Base-by-base conservation (phyloP, 768 basidiomycete genomes). In the Nevesoporus exiguus region DNA sequence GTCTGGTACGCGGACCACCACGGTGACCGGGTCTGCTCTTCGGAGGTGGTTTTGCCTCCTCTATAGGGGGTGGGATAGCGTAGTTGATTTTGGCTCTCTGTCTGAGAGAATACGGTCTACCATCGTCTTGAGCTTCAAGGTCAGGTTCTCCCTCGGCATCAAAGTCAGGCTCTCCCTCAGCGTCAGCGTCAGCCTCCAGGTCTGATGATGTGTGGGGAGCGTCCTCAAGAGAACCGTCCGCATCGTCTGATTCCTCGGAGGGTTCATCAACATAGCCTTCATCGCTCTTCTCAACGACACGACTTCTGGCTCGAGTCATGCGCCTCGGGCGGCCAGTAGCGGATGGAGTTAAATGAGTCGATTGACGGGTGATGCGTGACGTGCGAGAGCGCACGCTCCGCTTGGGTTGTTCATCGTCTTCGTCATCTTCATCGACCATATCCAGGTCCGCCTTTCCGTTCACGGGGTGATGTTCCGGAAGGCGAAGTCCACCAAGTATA, bases 51-150 rank as follows among this genome's bases (percentile, higher is more conserved):
- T 59, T 71, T 67, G 88, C 72, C 33, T 91, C 88, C 47, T 93
- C 90, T 15, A 93, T 73, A 1, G 90, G 86, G 0, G 90, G 90
- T 1, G 87, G 88, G 21, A 91, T 87, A 13, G 85, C 85, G 52
- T 93, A 93, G 64, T 92, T 90, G 61, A 93, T 83, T 48, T 60
- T 80, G 42, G 63, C 65, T 47, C 90, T 75, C 62, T 84, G 81
- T 19, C 90, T 76, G 34, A 93, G 74, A 0, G 82, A 64, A 61
- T 93, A 93, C 19, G 66, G 65, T 62, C 52, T 55, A 27, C 66
- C 64, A 25, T 75, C 76, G 22, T 72, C 69, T 43, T 77, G 77
- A 15, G 71, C 47, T 49, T 80, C 79, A 2, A 66, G 63, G 52
- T 69, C 77, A 34, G 59, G 62, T 29, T 75, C 76, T 4, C 65